Base-by-base conservation (phyloP, 306 rosid species). In the Dicorynia guianensis region DNA sequence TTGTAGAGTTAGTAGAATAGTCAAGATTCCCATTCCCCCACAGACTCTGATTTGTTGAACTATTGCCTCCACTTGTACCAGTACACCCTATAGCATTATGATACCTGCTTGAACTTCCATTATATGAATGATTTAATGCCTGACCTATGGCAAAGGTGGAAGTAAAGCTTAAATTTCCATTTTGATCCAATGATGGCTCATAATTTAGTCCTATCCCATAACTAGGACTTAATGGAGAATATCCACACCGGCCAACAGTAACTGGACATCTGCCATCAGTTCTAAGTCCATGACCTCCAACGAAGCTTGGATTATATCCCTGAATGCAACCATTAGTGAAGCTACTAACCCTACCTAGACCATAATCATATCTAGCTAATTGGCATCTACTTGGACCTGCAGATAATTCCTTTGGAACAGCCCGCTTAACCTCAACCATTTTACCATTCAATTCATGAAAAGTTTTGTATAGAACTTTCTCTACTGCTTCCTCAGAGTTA, bases 391-490 rank as follows among this genome's bases (percentile, higher is more conserved):
- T 80, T 76, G 89, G 81, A 66, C 83, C 19, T 14, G 85, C 83
- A 44, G 87, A 82, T 76, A 63, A 59, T 69, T 86, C 89, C 80
- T 86, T 86, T 5, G 89, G 89, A 66, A 86, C 85, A 33, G 89
- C 89, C 72, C 89, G 80, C 82, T 86, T 86, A 64, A 86, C 89
- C 82, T 86, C 89, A 46, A 86, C 89, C 89, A 86, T 53, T 74
- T 86, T 86, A 64, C 89, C 85, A 53, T 82, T 80, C 47, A 86
- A 74, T 63, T 86, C 89, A 30, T 85, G 89, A 60, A 85, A 85
- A 48, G 85, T 82, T 64, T 85, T 85, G 67, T 79, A 77, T 65
- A 85, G 71, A 19, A 85, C 89, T 60, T 79, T 82, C 63, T 85
- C 89, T 43, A 82, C 89, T 43, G 79, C 85, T 76, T 85, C 89